phyloP scores from a whole-genome alignment of 1,284 basidiomycete species.

The Cutaneotrichosporon mucoides region DNA sequence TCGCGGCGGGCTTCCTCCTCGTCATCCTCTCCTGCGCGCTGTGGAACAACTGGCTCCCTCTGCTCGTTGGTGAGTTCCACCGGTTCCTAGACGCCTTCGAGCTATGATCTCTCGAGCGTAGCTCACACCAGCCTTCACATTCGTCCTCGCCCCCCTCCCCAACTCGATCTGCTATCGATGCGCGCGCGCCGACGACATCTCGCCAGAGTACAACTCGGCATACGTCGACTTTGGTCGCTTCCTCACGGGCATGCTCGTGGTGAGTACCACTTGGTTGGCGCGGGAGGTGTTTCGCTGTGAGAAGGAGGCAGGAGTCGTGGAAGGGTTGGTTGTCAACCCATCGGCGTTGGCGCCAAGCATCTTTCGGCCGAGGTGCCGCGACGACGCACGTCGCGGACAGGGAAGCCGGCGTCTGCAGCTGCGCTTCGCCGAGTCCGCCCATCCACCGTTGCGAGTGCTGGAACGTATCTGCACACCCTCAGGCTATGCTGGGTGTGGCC shows the following conservation, averaged over 20 bases:
- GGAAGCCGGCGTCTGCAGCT: no score
- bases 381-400: no score
- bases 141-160: constrained; percentile 90
- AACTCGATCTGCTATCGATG: constrained; percentile 68
- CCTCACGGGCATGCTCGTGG: constrained; percentile 82
- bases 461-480: no score
- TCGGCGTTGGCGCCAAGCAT: no score
- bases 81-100: no score
- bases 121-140: constrained; percentile 69
- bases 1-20: constrained; percentile 93
- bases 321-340: no score
- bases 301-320: no score
- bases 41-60: constrained; percentile 94
- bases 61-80: constrained; percentile 72
- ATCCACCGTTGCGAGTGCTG: no score
- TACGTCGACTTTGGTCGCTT: constrained; percentile 92
- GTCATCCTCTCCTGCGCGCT: constrained; percentile 97
- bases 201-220: constrained; percentile 56
- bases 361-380: no score
- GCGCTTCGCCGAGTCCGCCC: no score
- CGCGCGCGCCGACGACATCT: constrained; percentile 55
- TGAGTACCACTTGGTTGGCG: constrained; percentile 38
- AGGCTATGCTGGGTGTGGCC: no score
- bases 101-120: no score
- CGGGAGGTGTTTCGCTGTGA: constrained; percentile 2